Evolutionary conservation across 306 rosid genomes (phyloP), one percentile per base, ranked within the genome.

Genomic region (Rubus parviflorus): DNA sequence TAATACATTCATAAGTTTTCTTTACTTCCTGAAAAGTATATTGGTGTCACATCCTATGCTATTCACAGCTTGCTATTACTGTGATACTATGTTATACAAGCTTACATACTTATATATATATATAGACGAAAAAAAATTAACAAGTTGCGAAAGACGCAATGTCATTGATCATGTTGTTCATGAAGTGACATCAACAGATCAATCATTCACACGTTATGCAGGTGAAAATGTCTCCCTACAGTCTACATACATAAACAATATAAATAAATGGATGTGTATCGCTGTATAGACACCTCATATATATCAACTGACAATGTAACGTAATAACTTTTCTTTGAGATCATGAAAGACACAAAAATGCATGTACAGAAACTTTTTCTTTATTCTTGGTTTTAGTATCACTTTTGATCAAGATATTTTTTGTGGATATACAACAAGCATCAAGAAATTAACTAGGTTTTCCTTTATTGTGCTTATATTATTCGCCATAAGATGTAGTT

Each of bases 401-500:
- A 4, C 23, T 15, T 13, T 30, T 13, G 43, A 25, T 70, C 45
- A 49, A 25, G 8, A 47, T 46, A 19, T 30, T 11, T 23, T 30
- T 43, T 40, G 13, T 45, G 57, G 23, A 76, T 62, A 73, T 68
- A 75, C 37, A 60, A 25, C 73, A 76, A 83, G 62, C 72, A 57
- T 6, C 41, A 75, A 68, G 47, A 84, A 75, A 46, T 20, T 7
- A 65, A 74, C 74, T 48, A 58, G n/a, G 82, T 71, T 57, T 45
- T 83, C 98, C 91, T 74, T 66, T 76, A 92, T 82, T 78, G 77
- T 77, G 84, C 97, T 90, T 75, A 92, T 89, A 56, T 79, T 81
- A 85, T 92, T 95, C 67, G 92, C 92, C 93, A 92, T 83, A 40
- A 92, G 89, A 86, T 95, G 97, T 66, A 92, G 92, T 83, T 95